phyloP scores from a whole-genome alignment of 306 rosid species.

The Rosa chinensis region DNA sequence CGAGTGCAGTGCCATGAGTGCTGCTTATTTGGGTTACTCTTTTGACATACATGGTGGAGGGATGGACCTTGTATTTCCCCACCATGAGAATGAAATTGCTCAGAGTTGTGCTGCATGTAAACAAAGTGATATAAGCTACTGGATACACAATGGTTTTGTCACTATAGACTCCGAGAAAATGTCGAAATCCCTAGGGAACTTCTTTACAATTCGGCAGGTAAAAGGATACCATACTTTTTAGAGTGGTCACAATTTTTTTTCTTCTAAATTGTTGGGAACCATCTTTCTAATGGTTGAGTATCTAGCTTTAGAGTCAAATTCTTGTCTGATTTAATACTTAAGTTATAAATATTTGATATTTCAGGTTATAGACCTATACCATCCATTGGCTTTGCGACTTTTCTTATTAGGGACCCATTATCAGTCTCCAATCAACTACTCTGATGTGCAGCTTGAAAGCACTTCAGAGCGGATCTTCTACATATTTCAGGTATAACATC shows the following conservation, averaged over 20 bases:
- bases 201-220: constrained; percentile 97
- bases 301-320: not conserved
- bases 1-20: constrained; percentile 99
- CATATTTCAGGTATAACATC: constrained; percentile 70
- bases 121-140: constrained; percentile 74
- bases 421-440: constrained; percentile 90
- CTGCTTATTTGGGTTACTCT: constrained; percentile 75
- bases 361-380: constrained; percentile 86
- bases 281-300: not conserved
- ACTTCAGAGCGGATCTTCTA: constrained; percentile 91
- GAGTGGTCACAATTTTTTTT: not conserved
- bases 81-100: constrained; percentile 98
- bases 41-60: constrained; percentile 99
- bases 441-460: constrained; percentile 77
- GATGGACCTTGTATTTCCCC: constrained; percentile 95
- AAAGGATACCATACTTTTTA: not conserved
- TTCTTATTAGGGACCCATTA: constrained; percentile 93
- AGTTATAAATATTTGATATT: constrained; percentile 24
- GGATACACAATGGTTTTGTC: constrained; percentile 97
- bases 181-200: constrained; percentile 97
- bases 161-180: constrained; percentile 87
- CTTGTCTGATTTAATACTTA: not conserved
- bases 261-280: not conserved
- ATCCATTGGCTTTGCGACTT: constrained; percentile 90
- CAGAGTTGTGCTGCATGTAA: constrained; percentile 96